Evolutionary conservation across 768 basidiomycete genomes (phyloP), one percentile per base, ranked within the genome.

Genomic region (Russula brevipes): DNA sequence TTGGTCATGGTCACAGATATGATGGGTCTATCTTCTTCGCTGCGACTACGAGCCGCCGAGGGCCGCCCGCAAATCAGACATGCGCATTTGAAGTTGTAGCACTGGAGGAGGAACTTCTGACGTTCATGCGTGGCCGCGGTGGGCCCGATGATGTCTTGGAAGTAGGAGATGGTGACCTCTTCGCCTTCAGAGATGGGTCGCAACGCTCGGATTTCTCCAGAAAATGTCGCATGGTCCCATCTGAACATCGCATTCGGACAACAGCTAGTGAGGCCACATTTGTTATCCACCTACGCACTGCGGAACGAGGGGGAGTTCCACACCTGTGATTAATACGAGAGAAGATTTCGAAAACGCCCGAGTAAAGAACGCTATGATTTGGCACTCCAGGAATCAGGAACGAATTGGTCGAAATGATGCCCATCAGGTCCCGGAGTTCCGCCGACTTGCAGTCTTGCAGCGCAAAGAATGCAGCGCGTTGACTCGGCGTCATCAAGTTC

Each of bases 41-140:
- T 65, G 35, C 69, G 55, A 61, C 59, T 53, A 41, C 62, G 59
- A 10, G 7, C 41, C 5, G 30, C n/a, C 24, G 59, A 61, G 17
- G 69, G 59, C 17, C 69, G 63, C 49, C 51, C 36, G 64, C 76
- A 77, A 10, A 71, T 63, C 10, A 35, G 4, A 62, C 78, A 78
- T 24, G 68, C 57, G 66, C 77, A 79, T 24, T 54, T 50, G 63
- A 79, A 69, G 8, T 68, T 70, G 62, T 77, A 77, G 0, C 70
- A 69, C 1, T 55, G 19, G 3, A 58, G 49, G 16, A 76, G 70
- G 5, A 46, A 61, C 10, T 35, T 58, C 57, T 73, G 68, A n/a
- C 77, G 73, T 24, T 70, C 65, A 5, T 53, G 52, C 16, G 69
- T 35, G 5, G 36, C 17, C 7, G 53, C 38, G 1, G 60, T 31